Conservation (phyloP, 2,329 filamentous ascomycete genomes). For the Sporothrix variecibatus region DNA sequence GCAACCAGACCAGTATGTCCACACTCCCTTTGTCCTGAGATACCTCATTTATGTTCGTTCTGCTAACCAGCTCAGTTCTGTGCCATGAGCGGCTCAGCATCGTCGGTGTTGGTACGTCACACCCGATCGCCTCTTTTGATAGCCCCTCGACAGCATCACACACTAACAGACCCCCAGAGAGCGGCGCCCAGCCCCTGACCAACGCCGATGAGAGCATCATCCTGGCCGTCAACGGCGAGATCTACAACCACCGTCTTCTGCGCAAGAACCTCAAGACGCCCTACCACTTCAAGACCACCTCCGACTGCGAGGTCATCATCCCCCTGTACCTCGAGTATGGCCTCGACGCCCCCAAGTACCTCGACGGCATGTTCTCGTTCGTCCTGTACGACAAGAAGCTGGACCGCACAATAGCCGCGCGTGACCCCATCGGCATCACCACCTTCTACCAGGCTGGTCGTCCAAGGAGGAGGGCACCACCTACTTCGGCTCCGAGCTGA, state of each 20-base stretch:
- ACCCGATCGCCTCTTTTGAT: constrained; percentile 25
- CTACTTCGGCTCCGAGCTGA: constrained; percentile 97
- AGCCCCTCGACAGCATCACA: constrained; percentile 12
- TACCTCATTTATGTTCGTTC: background rate
- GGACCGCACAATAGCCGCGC: constrained; percentile 88
- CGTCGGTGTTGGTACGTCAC: constrained; percentile 82
- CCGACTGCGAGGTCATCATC: constrained; percentile 98
- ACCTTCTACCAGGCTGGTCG: constrained; percentile 93
- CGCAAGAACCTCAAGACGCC: constrained; percentile 80
- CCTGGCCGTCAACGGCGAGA: constrained; percentile 97
- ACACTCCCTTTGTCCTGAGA: background rate
- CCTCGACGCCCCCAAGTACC: constrained; percentile 85
- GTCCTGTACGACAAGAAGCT: constrained; percentile 95
- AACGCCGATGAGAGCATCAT: constrained; percentile 87
- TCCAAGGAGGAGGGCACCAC: constrained; percentile 79
- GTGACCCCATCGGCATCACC: constrained; percentile 95
- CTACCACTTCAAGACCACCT: constrained; percentile 98
- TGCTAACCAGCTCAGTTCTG: constrained; percentile 63
- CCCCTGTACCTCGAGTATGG: constrained; percentile 93
- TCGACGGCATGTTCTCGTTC: constrained; percentile 99
- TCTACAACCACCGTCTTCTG: constrained; percentile 97
- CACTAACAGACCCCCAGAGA: constrained; percentile 61
- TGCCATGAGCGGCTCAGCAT: constrained; percentile 98
- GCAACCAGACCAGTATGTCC: constrained; percentile 83
- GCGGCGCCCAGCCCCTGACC: constrained; percentile 91